Base-by-base conservation (phyloP, 495 filamentous ascomycete genomes). In the Monascus purpureus region DNA sequence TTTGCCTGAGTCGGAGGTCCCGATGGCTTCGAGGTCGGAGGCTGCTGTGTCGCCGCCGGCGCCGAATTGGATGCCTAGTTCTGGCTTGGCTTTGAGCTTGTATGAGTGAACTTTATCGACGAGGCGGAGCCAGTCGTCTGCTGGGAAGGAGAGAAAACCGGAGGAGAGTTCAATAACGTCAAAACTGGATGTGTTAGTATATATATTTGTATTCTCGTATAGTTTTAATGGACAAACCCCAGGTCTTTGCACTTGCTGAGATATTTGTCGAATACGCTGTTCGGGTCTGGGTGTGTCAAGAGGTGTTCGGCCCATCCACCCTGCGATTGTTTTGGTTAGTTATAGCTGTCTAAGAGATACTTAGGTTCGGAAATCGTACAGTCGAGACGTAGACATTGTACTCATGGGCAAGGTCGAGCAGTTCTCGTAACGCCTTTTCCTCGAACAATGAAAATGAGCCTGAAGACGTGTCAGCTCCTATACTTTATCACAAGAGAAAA, bases 51-150 rank as follows among this genome's bases (percentile, higher is more conserved):
- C 71, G 12, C 71, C 71, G 2, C 70, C 70, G 4, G 69, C 70
- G 17, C 70, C 71, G 37, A 74, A 73, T 34, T 74, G 69, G 32
- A 75, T 72, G 2, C 69, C 70, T 13, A 74, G 44, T 36, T 74
- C 70, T 1, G 70, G 71, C 39, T 74, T 74, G n/a, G 70, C 56
- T 34, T 58, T 65, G 15, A 73, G 41, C 0, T 64, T 63, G 38
- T 61, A 58, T 1, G 50, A 49, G 17, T 64, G 68, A 24, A 73
- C 69, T 38, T 59, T 59, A 39, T 70, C 60, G 26, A 68, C 57
- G 1, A 74, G 57, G 9, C 70, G 67, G 12, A 72, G 52, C 68
- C 68, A 72, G 51, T 73, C 70, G 26, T 67, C 63, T 13, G 55
- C 48, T 1, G 70, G 70, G 24, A 74, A 49, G 13, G 62, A 67